Evolutionary conservation across 1,284 basidiomycete species (phyloP).

Genomic region (Puccinia polysora): DNA sequence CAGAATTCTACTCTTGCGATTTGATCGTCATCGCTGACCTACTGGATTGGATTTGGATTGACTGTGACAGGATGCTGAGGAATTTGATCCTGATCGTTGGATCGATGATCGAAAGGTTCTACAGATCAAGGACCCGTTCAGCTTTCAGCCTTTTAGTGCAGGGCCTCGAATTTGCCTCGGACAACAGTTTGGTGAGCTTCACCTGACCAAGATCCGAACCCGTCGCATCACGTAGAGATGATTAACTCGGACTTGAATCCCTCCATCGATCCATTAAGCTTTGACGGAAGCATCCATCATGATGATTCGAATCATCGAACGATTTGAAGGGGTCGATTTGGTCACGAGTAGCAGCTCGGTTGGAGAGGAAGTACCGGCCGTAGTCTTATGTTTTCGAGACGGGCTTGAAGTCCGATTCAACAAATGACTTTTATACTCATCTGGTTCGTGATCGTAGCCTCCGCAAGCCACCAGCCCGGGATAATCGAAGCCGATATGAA

Average conservation of each 20-base stretch:
- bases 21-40: neutral
- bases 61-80: constrained; percentile 60
- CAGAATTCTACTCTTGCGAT: too few species aligned
- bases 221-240: too few species aligned
- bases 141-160: constrained; percentile 46
- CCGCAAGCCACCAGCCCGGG: too few species aligned
- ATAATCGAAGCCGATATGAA: too few species aligned
- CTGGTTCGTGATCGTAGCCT: too few species aligned
- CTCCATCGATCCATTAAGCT: constrained; percentile 47
- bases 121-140: constrained; percentile 42
- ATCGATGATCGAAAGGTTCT: constrained; percentile 34
- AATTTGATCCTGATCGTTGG: constrained; percentile 64
- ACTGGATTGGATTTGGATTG: neutral
- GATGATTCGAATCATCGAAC: constrained; percentile 63
- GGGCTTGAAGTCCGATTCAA: constrained; percentile 27
- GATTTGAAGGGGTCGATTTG: constrained; percentile 61
- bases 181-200: constrained; percentile 61
- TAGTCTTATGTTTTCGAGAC: constrained; percentile 21
- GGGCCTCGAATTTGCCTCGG: constrained; percentile 58
- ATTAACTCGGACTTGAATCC: neutral
- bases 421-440: too few species aligned
- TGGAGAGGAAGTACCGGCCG: constrained; percentile 6
- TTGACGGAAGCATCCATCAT: constrained; percentile 68
- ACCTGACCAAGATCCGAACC: too few species aligned
- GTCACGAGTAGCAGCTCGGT: constrained; percentile 46